Conservation (phyloP, 2,329 filamentous ascomycete species). For the Fusarium pseudocircinatum region DNA sequence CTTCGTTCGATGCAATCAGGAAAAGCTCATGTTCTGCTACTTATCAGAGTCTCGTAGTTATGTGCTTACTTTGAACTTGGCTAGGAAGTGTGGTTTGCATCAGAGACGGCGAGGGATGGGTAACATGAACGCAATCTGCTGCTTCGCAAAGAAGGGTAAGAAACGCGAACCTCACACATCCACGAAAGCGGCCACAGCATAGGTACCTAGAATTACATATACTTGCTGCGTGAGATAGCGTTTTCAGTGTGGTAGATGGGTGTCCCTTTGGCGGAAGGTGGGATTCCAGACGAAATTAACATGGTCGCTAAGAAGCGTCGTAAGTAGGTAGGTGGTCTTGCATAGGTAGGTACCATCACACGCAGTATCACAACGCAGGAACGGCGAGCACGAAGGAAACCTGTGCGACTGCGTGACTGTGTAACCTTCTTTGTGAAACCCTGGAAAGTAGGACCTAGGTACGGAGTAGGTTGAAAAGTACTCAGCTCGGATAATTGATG, state of each 20-base stretch:
- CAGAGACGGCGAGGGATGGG: not conserved
- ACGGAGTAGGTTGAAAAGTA: slow-evolving; percentile 11
- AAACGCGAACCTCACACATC: not conserved
- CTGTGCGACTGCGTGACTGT: slow-evolving; percentile 7
- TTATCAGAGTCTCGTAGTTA: too few relatives aligned
- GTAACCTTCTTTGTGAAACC: slow-evolving; percentile 8
- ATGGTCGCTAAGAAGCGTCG: not conserved
- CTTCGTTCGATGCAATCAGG: not conserved
- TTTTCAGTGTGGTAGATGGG: slow-evolving; percentile 1
- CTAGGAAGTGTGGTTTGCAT: not conserved
- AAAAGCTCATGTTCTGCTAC: not conserved
- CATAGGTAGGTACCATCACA: not conserved
- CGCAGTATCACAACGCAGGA: slow-evolving; percentile 18
- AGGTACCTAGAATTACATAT: not conserved
- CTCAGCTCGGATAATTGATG: slow-evolving; percentile 34
- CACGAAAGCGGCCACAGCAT: not conserved
- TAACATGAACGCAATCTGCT: not conserved
- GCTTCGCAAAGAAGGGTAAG: not conserved
- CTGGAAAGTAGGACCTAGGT: not conserved
- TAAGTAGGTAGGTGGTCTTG: not conserved
- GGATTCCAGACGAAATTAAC: slow-evolving; percentile 1
- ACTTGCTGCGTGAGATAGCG: slow-evolving; percentile 5
- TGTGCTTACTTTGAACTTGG: not conserved
- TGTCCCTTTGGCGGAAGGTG: slow-evolving; percentile 2
- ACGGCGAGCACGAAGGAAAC: slow-evolving; percentile 24